These are phyloP conservation scores for Pythium volutum DNA, from an alignment of 352 stramenopile genomes.

Conservation along the genomic window DNA sequence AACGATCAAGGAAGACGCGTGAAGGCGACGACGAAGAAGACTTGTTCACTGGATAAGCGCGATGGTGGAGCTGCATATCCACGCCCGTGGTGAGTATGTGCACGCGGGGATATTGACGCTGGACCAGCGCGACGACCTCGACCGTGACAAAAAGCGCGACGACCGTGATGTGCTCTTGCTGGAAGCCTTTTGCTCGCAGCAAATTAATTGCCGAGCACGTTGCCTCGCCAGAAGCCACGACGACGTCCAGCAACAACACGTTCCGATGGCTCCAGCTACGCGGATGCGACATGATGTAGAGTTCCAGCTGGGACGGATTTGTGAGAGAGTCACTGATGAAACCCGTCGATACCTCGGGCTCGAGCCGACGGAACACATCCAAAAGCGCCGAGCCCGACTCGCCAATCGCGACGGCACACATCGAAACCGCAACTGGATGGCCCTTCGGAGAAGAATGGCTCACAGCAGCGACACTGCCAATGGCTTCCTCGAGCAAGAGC, in stretches of 20 bases:
- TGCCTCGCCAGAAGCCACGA: not conserved
- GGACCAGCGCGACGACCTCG: not conserved
- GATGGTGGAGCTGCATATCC: not conserved
- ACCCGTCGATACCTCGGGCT: constrained; percentile 13
- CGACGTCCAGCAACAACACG: not conserved
- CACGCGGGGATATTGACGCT: not conserved
- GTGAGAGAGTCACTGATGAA: constrained; percentile 34
- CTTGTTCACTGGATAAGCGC: too few species aligned
- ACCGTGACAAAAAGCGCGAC: not conserved
- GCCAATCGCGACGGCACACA: constrained; percentile 22
- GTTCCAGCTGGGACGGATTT: constrained; percentile 25
- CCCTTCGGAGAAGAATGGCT: not conserved
- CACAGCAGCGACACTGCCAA: constrained; percentile 11
- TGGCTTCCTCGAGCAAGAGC: constrained; percentile 52
- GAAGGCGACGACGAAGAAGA: too few species aligned
- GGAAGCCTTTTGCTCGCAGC: not conserved
- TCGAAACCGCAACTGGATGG: not conserved
- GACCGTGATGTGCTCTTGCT: not conserved
- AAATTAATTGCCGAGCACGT: not conserved
- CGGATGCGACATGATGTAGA: not conserved
- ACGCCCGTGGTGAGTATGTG: not conserved
- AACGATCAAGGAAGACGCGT: too few species aligned
- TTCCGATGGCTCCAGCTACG: not conserved
- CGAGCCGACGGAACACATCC: constrained; percentile 19
- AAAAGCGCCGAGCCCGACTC: constrained; percentile 4